Evolutionary conservation across 805 yeast genomes (phyloP).

Genomic region (Candida caryicola): DNA sequence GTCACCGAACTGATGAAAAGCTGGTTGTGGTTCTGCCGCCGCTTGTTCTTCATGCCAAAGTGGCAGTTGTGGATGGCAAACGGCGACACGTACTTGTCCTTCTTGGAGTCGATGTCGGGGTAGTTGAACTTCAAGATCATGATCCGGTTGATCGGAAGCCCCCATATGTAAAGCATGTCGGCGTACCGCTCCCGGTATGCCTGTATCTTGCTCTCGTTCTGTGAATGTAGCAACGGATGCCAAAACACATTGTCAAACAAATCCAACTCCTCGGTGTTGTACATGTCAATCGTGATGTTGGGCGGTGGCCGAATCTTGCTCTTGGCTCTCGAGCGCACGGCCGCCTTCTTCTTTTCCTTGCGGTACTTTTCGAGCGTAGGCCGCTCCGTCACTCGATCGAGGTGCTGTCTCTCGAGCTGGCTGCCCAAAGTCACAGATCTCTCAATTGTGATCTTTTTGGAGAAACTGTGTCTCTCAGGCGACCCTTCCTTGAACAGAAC

Average conservation of each 20-base stretch:
- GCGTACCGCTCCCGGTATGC: conserved; percentile 69
- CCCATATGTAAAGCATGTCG: conserved; percentile 76
- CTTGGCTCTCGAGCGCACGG: conserved; percentile 2
- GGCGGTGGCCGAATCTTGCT: conserved; percentile 16
- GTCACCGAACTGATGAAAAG: conserved; percentile 25
- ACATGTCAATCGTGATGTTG: conserved; percentile 45
- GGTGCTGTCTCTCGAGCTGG: background rate
- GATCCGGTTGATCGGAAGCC: conserved; percentile 72
- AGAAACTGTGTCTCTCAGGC: conserved; percentile 17
- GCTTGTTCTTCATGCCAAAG: conserved; percentile 28
- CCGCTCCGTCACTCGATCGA: conserved; percentile 1
- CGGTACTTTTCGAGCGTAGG: background rate
- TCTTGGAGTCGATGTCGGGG: conserved; percentile 21
- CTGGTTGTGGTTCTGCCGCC: conserved; percentile 16
- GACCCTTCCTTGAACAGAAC: conserved; percentile 13
- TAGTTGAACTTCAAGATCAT: conserved; percentile 73
- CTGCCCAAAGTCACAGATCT: background rate
- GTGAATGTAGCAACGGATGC: conserved; percentile 38
- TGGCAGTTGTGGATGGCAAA: conserved; percentile 35
- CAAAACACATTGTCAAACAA: conserved; percentile 42
- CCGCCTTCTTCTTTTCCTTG: conserved; percentile 3
- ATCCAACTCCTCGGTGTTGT: conserved; percentile 44
- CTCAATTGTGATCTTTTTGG: background rate
- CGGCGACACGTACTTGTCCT: conserved; percentile 12
- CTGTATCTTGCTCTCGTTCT: conserved; percentile 34